These are phyloP conservation scores for Trichoderma afroharzianum DNA, from an alignment of 2,329 filamentous ascomycete species.

Conservation along the genomic window DNA sequence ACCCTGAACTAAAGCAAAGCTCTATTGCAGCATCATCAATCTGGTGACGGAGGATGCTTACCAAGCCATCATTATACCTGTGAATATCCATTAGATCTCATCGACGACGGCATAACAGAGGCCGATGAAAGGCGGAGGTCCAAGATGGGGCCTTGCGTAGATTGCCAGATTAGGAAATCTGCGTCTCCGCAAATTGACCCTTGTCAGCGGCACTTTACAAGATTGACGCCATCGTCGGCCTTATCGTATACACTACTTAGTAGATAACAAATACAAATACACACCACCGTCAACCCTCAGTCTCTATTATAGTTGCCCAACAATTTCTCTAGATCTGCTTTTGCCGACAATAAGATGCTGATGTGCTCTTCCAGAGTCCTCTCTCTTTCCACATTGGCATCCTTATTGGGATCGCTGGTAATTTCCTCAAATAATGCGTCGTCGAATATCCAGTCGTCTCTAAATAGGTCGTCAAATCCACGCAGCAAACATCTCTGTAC, in stretches of 20 bases:
- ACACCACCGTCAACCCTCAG: not conserved
- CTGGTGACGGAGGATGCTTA: not conserved
- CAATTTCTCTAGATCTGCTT: too few relatives aligned
- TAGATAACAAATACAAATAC: not conserved
- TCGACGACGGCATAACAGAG: not conserved
- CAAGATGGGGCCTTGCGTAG: not conserved
- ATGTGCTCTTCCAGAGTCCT: too few relatives aligned
- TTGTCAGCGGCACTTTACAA: not conserved
- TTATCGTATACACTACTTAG: not conserved
- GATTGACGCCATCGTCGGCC: not conserved
- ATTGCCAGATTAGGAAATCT: not conserved
- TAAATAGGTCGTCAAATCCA: too few relatives aligned
- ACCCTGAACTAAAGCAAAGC: not conserved
- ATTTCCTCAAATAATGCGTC: too few relatives aligned
- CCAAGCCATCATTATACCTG: not conserved
- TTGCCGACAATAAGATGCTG: too few relatives aligned
- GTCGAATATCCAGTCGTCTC: too few relatives aligned
- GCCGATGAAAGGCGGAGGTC: not conserved
- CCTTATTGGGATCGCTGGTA: too few relatives aligned
- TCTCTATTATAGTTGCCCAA: too few relatives aligned
- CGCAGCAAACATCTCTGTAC: too few relatives aligned
- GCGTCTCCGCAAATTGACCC: not conserved
- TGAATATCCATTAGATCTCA: not conserved
- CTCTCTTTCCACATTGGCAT: too few relatives aligned
- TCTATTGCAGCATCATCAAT: not conserved